Evolutionary conservation across 192 early-diverging fungal genomes (phyloP).

Genomic region (Coemansia javaensis): DNA sequence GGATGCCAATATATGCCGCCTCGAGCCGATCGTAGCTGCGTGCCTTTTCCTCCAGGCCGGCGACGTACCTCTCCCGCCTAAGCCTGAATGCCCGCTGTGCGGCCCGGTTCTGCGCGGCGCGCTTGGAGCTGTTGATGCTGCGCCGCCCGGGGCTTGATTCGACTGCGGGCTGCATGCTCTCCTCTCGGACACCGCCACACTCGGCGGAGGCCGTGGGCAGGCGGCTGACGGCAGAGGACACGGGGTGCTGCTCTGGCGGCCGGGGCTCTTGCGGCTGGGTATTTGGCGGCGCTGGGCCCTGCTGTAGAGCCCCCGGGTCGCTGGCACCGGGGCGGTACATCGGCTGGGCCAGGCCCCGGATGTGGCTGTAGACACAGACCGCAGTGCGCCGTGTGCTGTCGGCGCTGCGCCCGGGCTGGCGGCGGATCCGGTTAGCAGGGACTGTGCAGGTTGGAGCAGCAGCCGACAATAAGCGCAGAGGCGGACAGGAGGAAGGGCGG

Average conservation of each 20-base stretch:
- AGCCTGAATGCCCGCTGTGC: conserved; percentile 47
- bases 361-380: not conserved
- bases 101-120: conserved; percentile 48
- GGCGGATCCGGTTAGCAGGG: too few species aligned
- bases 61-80: conserved; percentile 42
- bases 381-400: too few species aligned
- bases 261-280: not conserved
- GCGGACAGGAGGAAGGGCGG: too few species aligned
- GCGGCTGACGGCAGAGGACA: conserved; percentile 4
- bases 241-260: not conserved
- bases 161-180: conserved; percentile 8
- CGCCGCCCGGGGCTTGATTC: conserved; percentile 26
- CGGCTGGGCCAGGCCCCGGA: conserved; percentile 1
- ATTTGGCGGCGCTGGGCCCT: conserved; percentile 6
- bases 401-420: too few species aligned
- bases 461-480: too few species aligned
- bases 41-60: conserved; percentile 46
- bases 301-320: conserved; percentile 14
- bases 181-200: conserved; percentile 21
- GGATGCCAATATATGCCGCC: conserved; percentile 37
- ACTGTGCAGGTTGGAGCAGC: too few species aligned
- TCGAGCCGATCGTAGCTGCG: conserved; percentile 40
- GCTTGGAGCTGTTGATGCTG: conserved; percentile 49
- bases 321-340: conserved; percentile 31
- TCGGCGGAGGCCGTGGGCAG: conserved; percentile 17